phyloP scores from a whole-genome alignment of 805 yeast species.

The Danielia reshetovae region DNA sequence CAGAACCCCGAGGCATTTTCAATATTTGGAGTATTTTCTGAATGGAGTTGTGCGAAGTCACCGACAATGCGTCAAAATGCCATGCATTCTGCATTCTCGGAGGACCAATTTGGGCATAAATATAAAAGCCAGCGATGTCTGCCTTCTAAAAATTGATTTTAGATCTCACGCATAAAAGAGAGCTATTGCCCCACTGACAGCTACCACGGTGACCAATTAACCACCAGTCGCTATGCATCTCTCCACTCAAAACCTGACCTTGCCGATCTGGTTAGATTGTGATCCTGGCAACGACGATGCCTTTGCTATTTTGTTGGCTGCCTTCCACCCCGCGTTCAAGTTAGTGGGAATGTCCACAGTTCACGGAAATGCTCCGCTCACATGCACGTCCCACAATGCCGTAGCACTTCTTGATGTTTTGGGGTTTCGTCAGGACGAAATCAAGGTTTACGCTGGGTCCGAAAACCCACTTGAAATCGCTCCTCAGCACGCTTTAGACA shows the following conservation, averaged over 20 bases:
- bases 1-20: too few relatives aligned
- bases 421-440: constrained; percentile 30
- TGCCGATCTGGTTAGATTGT: constrained; percentile 84
- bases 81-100: too few relatives aligned
- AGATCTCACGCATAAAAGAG: too few relatives aligned
- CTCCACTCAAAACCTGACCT: background rate
- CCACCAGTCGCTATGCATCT: background rate
- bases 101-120: too few relatives aligned
- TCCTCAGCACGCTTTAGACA: constrained; percentile 52
- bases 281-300: constrained; percentile 93
- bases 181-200: too few relatives aligned
- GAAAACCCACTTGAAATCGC: constrained; percentile 50
- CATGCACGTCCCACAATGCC: constrained; percentile 66
- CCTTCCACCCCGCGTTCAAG: constrained; percentile 54
- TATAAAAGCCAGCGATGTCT: too few relatives aligned
- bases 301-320: constrained; percentile 64
- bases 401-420: constrained; percentile 63
- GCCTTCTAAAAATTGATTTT: too few relatives aligned
- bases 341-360: constrained; percentile 71
- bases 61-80: too few relatives aligned
- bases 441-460: constrained; percentile 69
- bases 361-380: constrained; percentile 65
- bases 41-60: too few relatives aligned
- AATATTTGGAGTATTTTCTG: too few relatives aligned
- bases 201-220: too few relatives aligned